A percentile compares a stretch with the other conserved stretches of the same genome.
phyloP scores from a whole-genome alignment of 257 asterid species.

The Nicotiana tabacum region DNA sequence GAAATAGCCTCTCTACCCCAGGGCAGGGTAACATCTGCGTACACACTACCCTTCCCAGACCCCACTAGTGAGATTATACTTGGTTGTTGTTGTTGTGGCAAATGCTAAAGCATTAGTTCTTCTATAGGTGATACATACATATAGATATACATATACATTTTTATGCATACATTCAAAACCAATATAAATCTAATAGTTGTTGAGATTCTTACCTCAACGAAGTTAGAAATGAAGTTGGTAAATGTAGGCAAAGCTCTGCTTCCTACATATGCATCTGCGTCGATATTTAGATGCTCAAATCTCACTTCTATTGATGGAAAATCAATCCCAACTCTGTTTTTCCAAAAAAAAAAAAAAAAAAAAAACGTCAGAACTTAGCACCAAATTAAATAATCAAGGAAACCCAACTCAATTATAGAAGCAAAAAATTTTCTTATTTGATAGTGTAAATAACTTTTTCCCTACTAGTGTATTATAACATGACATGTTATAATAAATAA shows the following conservation, averaged over 20 bases:
- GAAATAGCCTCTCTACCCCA: too few relatives aligned
- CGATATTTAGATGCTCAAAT: conserved; percentile 54
- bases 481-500: not conserved
- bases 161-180: not conserved
- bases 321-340: conserved; percentile 56
- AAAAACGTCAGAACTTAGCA: not conserved
- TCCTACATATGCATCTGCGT: conserved; percentile 51
- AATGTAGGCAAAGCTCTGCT: conserved; percentile 57
- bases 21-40: too few relatives aligned
- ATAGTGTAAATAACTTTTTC: not conserved
- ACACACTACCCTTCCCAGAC: too few relatives aligned
- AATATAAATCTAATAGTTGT: not conserved
- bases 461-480: not conserved
- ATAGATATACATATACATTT: too few relatives aligned
- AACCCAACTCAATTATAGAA: not conserved
- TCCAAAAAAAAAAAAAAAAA: too few relatives aligned
- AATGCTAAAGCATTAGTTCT: not conserved
- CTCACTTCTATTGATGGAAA: conserved; percentile 72
- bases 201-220: conserved; percentile 37
- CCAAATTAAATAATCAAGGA: not conserved
- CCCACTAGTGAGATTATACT: too few relatives aligned
- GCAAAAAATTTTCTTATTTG: not conserved
- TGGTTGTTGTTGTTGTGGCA: not conserved
- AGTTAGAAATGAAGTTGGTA: conserved; percentile 39
- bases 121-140: not conserved